These are phyloP conservation scores for Solanum hybrid DNA, from an alignment of 305 asterid species.

Conservation along the genomic window DNA sequence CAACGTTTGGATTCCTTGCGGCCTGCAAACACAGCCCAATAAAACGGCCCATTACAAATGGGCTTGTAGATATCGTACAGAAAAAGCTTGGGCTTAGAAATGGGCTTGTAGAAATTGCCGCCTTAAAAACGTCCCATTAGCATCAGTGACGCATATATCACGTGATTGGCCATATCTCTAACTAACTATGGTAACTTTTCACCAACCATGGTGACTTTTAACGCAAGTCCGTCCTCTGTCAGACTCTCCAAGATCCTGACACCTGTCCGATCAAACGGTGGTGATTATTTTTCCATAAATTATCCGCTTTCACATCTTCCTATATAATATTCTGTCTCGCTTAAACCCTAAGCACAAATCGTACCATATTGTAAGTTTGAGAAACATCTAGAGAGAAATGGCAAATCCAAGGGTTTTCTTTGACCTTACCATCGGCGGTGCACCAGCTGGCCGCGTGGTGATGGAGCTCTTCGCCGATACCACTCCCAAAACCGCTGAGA, in stretches of 20 bases:
- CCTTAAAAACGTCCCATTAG: not conserved
- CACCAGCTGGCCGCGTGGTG: constrained; percentile 20
- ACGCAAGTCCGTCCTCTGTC: not conserved
- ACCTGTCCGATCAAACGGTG: not conserved
- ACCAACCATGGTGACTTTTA: not conserved
- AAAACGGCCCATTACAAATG: not conserved
- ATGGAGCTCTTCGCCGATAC: constrained; percentile 19
- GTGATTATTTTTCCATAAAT: not conserved
- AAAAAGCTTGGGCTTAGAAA: not conserved
- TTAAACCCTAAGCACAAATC: constrained; percentile 9
- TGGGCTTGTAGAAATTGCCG: not conserved
- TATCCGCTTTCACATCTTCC: not conserved
- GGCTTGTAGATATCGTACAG: not conserved
- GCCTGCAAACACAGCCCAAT: not conserved
- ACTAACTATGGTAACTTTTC: not conserved
- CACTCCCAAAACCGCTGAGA: constrained; percentile 22
- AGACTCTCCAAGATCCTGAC: not conserved
- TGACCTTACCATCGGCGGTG: constrained; percentile 20
- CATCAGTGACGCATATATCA: not conserved
- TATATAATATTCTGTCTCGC: not conserved
- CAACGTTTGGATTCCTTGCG: not conserved
- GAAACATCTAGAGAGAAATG: not conserved
- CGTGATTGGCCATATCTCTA: not conserved
- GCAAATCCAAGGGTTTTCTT: constrained; percentile 22
- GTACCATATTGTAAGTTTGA: not conserved